phyloP scores from a whole-genome alignment of 495 filamentous ascomycete genomes.

The Talaromyces borbonicus region DNA sequence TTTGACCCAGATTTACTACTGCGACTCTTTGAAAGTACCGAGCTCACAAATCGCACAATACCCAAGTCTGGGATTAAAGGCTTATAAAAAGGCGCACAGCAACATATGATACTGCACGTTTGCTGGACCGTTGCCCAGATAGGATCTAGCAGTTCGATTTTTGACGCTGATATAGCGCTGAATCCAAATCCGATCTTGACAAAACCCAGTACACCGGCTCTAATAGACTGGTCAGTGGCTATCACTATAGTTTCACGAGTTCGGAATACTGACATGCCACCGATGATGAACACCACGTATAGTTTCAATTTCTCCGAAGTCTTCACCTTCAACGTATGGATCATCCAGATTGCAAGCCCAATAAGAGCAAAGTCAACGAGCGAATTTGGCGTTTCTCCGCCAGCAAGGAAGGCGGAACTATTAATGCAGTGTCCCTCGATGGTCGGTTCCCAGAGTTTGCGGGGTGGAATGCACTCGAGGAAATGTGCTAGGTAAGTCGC shows the following conservation, averaged over 20 bases:
- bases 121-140: conserved; percentile 6
- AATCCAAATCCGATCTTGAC: conserved; percentile 6
- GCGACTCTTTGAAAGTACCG: neutral
- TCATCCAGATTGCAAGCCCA: conserved; percentile 7
- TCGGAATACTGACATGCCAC: conserved; percentile 1
- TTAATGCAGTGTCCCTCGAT: conserved; percentile 4
- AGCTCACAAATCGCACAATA: neutral
- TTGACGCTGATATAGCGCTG: neutral
- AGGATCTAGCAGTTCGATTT: conserved; percentile 2
- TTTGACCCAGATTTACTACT: neutral
- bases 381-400: conserved; percentile 3
- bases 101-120: conserved; percentile 5
- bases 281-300: conserved; percentile 2
- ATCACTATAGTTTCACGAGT: neutral
- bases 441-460: neutral
- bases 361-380: conserved; percentile 6
- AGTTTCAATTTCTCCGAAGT: neutral
- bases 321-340: conserved; percentile 2
- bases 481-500: conserved; percentile 1
- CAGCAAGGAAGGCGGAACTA: neutral
- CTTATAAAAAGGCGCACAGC: conserved; percentile 5
- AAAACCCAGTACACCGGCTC: conserved; percentile 2
- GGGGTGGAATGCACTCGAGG: conserved; percentile 2
- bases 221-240: neutral
- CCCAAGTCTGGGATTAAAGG: neutral